phyloP scores from a whole-genome alignment of 2,329 filamentous ascomycete genomes.

The Peltaster fructicola region DNA sequence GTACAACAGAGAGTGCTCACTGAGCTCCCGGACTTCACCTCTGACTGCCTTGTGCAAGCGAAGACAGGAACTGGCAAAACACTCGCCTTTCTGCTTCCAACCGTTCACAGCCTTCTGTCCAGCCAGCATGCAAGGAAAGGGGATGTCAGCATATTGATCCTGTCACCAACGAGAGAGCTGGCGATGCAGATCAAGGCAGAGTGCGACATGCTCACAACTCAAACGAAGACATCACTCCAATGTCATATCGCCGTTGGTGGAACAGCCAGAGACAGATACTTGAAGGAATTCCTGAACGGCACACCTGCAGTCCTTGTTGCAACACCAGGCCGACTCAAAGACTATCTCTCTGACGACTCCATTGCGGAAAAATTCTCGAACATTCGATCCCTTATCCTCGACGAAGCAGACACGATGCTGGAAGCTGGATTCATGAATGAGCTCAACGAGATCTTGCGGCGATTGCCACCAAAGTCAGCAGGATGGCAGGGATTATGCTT shows the following conservation, averaged over 20 bases:
- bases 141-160: slow-evolving; percentile 70
- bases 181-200: slow-evolving; percentile 50
- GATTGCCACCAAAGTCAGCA: slow-evolving; percentile 31
- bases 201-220: slow-evolving; percentile 68
- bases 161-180: slow-evolving; percentile 59
- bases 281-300: slow-evolving; percentile 47
- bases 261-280: slow-evolving; percentile 65
- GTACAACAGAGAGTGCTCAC: slow-evolving; percentile 37
- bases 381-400: slow-evolving; percentile 27
- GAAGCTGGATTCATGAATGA: slow-evolving; percentile 36
- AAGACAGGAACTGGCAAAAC: slow-evolving; percentile 93
- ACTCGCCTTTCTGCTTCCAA: slow-evolving; percentile 75
- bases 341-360: slow-evolving; percentile 57
- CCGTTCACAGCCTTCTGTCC: slow-evolving; percentile 67
- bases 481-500: slow-evolving; percentile 35
- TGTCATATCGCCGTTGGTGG: slow-evolving; percentile 49
- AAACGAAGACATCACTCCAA: slow-evolving; percentile 66
- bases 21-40: slow-evolving; percentile 30
- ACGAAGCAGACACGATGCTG: slow-evolving; percentile 77
- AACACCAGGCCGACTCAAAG: slow-evolving; percentile 69
- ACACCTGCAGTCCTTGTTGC: slow-evolving; percentile 79
- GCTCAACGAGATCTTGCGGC: slow-evolving; percentile 33
- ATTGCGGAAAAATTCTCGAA: slow-evolving; percentile 29
- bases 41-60: slow-evolving; percentile 44
- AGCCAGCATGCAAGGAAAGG: slow-evolving; percentile 55